Evolutionary conservation across 2,329 filamentous ascomycete species (phyloP).

Genomic region (Sporothrix pallida): DNA sequence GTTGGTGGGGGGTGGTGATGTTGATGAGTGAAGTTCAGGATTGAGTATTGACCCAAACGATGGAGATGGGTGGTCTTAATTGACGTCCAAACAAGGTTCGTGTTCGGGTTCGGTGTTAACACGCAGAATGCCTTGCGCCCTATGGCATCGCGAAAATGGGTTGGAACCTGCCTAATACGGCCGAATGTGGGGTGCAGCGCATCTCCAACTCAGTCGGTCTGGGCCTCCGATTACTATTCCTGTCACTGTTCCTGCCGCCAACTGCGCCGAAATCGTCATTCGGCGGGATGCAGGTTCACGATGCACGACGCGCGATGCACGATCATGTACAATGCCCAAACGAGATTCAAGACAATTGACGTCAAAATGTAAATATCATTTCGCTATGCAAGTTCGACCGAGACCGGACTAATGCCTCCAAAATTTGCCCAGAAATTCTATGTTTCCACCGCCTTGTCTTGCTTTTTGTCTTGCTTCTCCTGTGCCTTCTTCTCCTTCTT

Average conservation of each 20-base stretch:
- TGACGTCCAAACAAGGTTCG: conserved; percentile 5
- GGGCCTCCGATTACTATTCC: not conserved
- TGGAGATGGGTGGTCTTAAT: no score
- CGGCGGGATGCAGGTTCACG: not conserved
- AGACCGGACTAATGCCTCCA: no score
- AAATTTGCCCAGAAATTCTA: not conserved
- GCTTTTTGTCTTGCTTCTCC: not conserved
- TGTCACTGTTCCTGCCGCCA: no score
- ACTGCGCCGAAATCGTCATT: not conserved
- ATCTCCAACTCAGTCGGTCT: not conserved
- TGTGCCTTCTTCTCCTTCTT: conserved; percentile 22
- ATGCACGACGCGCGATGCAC: not conserved
- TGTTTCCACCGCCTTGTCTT: not conserved
- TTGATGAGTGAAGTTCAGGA: no score
- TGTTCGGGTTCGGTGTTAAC: conserved; percentile 11
- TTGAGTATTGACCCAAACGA: no score
- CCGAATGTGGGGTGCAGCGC: not conserved
- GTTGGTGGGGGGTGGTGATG: not conserved
- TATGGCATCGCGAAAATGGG: not conserved
- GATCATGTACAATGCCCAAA: not conserved
- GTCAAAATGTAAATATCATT: conserved; percentile 11
- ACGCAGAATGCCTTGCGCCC: not conserved
- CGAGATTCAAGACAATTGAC: not conserved
- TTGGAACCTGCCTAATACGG: not conserved
- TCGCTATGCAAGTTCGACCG: conserved; percentile 1